A percentile compares a stretch with the other conserved stretches of the same genome.
Evolutionary conservation across 2,329 filamentous ascomycete species (phyloP).

Genomic region (Talaromyces sp.): DNA sequence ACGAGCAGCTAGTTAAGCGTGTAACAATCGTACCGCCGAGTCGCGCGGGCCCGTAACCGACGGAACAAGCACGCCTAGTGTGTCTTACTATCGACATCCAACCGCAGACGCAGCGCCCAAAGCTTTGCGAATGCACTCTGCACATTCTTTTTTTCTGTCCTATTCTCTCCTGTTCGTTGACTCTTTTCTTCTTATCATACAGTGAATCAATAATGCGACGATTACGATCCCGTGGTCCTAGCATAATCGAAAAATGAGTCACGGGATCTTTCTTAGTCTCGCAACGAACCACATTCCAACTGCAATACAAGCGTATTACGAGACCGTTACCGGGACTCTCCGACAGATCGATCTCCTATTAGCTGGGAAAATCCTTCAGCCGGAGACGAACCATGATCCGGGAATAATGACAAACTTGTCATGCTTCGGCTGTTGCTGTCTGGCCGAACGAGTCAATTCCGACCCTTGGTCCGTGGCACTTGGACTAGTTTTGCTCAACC

Average conservation of each 20-base stretch:
- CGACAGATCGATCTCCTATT: not conserved
- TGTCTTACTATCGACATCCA: not conserved
- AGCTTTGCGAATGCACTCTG: not conserved
- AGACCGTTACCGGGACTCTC: not conserved
- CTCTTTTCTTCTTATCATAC: not conserved
- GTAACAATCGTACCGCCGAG: not conserved
- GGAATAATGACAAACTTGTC: not conserved
- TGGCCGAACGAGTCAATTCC: not conserved
- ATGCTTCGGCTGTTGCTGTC: not conserved
- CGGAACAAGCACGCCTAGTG: not conserved
- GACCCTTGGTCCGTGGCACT: not conserved
- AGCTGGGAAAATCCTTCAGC: not conserved
- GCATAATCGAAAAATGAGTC: not conserved
- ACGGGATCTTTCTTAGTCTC: not conserved
- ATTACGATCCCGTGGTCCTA: no score
- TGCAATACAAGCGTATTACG: not conserved
- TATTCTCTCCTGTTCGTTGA: not conserved
- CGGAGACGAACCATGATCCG: not conserved
- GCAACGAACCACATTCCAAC: not conserved
- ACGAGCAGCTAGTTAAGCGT: no score
- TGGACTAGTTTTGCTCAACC: not conserved
- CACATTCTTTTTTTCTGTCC: not conserved
- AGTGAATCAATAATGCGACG: no score
- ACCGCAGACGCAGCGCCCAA: not conserved
- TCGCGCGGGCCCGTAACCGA: not conserved